Conservation (phyloP, 2,329 filamentous ascomycete genomes). For the Raffaelea deltoideospora region DNA sequence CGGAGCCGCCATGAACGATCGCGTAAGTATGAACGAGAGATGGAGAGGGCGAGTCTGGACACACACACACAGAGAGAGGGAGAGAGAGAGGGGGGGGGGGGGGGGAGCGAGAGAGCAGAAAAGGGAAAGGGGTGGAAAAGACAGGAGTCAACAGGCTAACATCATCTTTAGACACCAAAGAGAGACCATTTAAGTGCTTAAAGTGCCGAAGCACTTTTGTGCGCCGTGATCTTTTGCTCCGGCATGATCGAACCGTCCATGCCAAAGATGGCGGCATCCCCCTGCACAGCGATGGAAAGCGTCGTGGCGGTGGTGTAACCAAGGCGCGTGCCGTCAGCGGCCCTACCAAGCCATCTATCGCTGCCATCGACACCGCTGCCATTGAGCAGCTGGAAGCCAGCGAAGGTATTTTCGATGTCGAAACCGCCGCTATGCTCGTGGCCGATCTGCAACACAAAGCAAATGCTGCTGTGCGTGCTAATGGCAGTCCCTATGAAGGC, state of each 20-base stretch:
- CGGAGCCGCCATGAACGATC: constrained; percentile 92
- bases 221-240: constrained; percentile 84
- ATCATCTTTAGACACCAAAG: constrained; percentile 67
- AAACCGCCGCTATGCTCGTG: constrained; percentile 96
- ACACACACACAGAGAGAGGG: not conserved
- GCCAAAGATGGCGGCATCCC: constrained; percentile 94
- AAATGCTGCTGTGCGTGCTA: constrained; percentile 51
- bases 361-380: constrained; percentile 62
- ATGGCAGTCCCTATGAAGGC: constrained; percentile 39
- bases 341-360: constrained; percentile 62
- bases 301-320: constrained; percentile 46
- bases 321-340: constrained; percentile 49
- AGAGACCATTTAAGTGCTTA: constrained; percentile 94
- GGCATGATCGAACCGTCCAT: constrained; percentile 96
- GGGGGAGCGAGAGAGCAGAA: not conserved
- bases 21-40: too few species aligned
- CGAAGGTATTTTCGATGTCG: constrained; percentile 86
- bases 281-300: constrained; percentile 86
- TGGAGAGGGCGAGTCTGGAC: too few species aligned
- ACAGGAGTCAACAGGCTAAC: not conserved
- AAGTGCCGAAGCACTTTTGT: constrained; percentile 99
- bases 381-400: constrained; percentile 87
- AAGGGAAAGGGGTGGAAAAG: not conserved
- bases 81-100: too few species aligned
- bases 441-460: constrained; percentile 95